Evolutionary conservation across 176 grass and related monocot species (phyloP), one percentile per base, ranked within the genome.

Genomic region (Saccharum officinarum): DNA sequence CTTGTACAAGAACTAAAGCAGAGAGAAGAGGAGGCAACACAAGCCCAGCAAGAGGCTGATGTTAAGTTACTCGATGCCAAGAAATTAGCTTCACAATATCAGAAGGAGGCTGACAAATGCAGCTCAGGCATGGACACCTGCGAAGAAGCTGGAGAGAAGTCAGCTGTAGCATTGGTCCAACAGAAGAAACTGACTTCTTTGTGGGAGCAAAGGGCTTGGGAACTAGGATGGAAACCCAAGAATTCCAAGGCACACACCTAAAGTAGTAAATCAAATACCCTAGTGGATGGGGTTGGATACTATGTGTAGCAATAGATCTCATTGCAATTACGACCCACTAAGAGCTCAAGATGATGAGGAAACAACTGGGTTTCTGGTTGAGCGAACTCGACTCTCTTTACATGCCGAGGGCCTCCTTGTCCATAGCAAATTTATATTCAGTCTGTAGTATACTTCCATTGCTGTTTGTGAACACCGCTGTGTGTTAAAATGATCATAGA

Each of bases 31-130:
- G 89, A 98, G 59, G 91, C 93, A 67, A 79, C 83, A 5, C 62
- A 93, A 85, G 89, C 91, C 80, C 93, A 95, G 63, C 93, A 94
- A 44, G 88, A 87, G 33, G 85, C 96, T 37, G 93, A 98, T 81
- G 89, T 92, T 12, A 93, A 87, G 50, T 81, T 98, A 62, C 88
- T 98, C 0, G 96, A 95, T 78, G 96, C 96, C 3, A 95, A 98
- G 80, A 98, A 98, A 64, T 82, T 95, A 25, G 91, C 91, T 47
- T 98, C 96, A 18, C 93, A 95, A 61, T 98, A 95, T 85, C 96
- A 98, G 87, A 95, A 98, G 69, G 96, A 95, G 69, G 96, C 93
- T 78, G 93, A 95, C 88, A 98, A 98, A 69, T 98, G 96, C 87
- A 98, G 80, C 67, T 98, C 91, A 16, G 96, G 96, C 42, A 98